Evolutionary conservation across 2,329 filamentous ascomycete species (phyloP), one percentile per base, ranked within the genome.

Genomic region (Ceratocystis diversiconidia): DNA sequence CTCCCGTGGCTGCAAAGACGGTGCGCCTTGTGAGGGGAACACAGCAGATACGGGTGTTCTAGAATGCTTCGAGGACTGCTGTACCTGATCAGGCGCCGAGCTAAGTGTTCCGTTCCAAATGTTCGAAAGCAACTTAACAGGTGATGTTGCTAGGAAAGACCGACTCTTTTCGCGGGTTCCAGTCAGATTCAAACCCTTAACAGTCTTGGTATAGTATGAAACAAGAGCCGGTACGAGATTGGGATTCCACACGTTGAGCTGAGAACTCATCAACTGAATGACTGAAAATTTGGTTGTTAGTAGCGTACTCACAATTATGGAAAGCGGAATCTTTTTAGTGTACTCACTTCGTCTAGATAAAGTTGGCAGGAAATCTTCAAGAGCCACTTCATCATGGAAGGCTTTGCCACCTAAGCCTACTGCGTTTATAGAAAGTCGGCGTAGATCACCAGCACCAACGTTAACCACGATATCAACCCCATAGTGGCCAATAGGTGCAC

Each of bases 121-220:
- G 71, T 82, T 95, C 0, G 92, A 95, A 17, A 97, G 79, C 71
- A 96, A 80, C 73, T 96, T 97, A 61, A 95, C 89, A 0, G 92
- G 92, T 0, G 92, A 96, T n/a, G 87, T 83, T 3, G 85, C 85
- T 8, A 92, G 81, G 72, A 89, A 89, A 0, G 85, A 85, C 65
- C 82, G 82, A 10, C 84, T 82, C 73, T 84, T 88, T 71, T 86
- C 84, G 0, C 82, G 79, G 50, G 86, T 82, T 41, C 83, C 78
- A 22, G 83, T 78, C 50, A 89, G 78, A 60, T 81, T 82, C 28
- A 96, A 76, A 3, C 85, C 84, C 43, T 86, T 86, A 32, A 96
- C 78, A 1, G 89, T 84, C 68, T 90, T 90, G 59, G 85, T 85
- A 72, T 96, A 88, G 69, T 88, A 90, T 10, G 85, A 85, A 2